Evolutionary conservation across 1,284 basidiomycete species (phyloP), one percentile per base, ranked within the genome.

Genomic region (Cutaneotrichosporon curvatum): DNA sequence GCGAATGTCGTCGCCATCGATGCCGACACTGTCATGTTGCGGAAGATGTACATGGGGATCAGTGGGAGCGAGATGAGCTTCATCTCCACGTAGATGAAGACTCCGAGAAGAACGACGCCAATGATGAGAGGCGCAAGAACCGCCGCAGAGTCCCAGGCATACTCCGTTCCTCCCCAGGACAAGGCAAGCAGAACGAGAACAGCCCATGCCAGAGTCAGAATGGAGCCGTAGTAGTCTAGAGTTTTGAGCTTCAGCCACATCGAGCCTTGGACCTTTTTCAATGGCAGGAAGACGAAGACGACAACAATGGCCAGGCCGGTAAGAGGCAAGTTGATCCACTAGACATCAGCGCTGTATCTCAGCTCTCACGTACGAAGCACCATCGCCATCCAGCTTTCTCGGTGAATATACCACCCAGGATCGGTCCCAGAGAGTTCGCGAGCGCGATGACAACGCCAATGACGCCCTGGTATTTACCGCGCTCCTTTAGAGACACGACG

Each of bases 31-130:
- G 84, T 87, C 22, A 70, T 56, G 51, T 82, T 75, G 51, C 75
- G 78, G 73, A 86, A 87, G 36, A 87, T 84, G 61, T 80, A 78
- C 77, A 83, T 49, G 5, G 82, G 81, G 1, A 83, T 75, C 43
- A 82, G 81, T 1, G 84, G 83, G 7, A 86, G 73, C 28, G 68
- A 69, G 0, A 82, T 81, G 3, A 80, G 74, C 59, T 79, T 82
- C 76, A 81, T 82, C 68, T 87, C 84, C 76, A 81, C 84, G 16
- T 81, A 36, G 48, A 82, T 78, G 63, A 87, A 87, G 2, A 83
- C 45, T 0, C 60, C 62, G 7, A 79, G 66, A 2, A 82, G 73
- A 3, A 77, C 48, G 20, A 79, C 57, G 0, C 83, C 81, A 0
- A 79, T 75, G 31, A 77, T 67, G 2, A 86, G 67, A 0, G 81